phyloP scores from a whole-genome alignment of 1,284 basidiomycete species.

The Cryptococcus deneoformans region DNA sequence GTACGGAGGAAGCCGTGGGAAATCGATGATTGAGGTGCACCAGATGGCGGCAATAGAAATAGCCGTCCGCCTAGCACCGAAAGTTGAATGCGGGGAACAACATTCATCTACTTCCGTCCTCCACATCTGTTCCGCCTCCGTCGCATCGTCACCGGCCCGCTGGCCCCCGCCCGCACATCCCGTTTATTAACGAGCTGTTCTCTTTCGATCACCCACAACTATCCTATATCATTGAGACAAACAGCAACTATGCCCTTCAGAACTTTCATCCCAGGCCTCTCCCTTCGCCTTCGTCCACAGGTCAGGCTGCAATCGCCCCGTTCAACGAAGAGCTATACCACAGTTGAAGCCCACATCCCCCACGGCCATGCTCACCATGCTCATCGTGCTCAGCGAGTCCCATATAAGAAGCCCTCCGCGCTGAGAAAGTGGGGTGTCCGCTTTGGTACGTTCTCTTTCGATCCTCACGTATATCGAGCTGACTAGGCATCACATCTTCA shows the following conservation, averaged over 20 bases:
- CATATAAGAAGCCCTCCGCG: conserved; percentile 10
- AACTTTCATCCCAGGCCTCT: neutral
- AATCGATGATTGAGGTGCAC: no score
- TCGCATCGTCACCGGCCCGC: no score
- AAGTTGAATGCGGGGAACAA: no score
- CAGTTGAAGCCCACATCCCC: neutral
- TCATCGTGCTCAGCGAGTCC: neutral
- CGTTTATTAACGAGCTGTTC: no score
- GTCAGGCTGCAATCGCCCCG: neutral
- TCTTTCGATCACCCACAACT: no score
- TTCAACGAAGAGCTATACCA: neutral
- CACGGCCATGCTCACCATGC: neutral
- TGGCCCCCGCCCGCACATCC: no score
- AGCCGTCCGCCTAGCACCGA: no score
- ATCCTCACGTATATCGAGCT: neutral
- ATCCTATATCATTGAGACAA: no score
- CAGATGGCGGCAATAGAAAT: no score
- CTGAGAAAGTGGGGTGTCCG: conserved; percentile 23
- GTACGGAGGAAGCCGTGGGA: no score
- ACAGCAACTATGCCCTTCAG: neutral
- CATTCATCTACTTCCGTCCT: no score
- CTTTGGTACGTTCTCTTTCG: conserved; percentile 16
- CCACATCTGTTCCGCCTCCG: no score
- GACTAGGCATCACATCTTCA: neutral
- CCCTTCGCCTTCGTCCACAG: neutral